Evolutionary conservation across 768 basidiomycete genomes (phyloP), one percentile per base, ranked within the genome.

Genomic region (Mycena chlorophos): DNA sequence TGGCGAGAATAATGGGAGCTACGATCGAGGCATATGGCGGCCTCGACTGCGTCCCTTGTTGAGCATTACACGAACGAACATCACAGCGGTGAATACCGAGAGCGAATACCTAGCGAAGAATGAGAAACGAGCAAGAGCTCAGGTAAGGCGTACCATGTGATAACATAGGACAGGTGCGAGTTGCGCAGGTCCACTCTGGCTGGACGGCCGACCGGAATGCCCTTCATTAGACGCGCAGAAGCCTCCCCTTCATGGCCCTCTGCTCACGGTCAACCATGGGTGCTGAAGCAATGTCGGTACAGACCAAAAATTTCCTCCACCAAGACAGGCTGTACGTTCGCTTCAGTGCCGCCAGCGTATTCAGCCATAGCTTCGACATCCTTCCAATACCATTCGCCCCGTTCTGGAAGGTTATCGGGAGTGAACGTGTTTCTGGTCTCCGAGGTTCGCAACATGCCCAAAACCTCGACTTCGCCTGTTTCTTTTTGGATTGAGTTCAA

Each of bases 91-190:
- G 48, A 94, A 82, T 3, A 81, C 87, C 2, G 92, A 95, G 2
- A 98, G 76, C 1, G 93, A 85, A 75, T 91, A 94, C 95, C 95
- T 97, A 63, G 38, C 17, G 19, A 19, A 40, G 16, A 14, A 16
- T 52, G 31, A 55, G 19, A 57, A n/a, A 38, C 39, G 40, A 40
- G 29, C 28, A 42, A 14, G 37, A 22, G 14, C 1, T 50, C 28
- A 51, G 43, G 54, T 30, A 54, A 20, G 14, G 12, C 45, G 30
- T 67, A 94, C 97, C 97, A 99, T 12, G 95, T 99, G 14, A 89
- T 82, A 3, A 97, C 92, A 72, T 99, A 99, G 12, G 93, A 94
- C 5, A 91, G 78, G 73, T 99, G 97, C 31, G 92, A 84, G 70
- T 99, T 99, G 46, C 97, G 81, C 42, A 99, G 74, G 64, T 98